phyloP scores from a whole-genome alignment of 305 asterid species.

The Fraxinus velutina region DNA sequence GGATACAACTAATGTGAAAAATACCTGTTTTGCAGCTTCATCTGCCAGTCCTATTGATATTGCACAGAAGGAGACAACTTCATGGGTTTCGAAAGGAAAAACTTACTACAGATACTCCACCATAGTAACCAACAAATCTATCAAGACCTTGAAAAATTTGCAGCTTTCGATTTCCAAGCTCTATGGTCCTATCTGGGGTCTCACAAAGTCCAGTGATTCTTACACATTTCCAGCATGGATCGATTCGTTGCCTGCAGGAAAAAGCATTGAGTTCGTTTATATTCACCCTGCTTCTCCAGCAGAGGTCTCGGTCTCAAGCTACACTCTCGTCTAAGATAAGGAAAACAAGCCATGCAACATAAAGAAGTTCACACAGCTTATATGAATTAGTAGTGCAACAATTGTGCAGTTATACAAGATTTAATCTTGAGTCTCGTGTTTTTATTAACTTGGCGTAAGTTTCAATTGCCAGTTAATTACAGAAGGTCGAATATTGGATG shows the following conservation, averaged over 20 bases:
- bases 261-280: slow-evolving; percentile 85
- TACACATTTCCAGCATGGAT: slow-evolving; percentile 80
- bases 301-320: slow-evolving; percentile 66
- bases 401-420: slow-evolving; percentile 60
- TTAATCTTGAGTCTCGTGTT: slow-evolving; percentile 17
- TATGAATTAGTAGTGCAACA: slow-evolving; percentile 37
- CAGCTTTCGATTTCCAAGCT: slow-evolving; percentile 66
- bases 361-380: slow-evolving; percentile 31
- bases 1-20: neutral
- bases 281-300: slow-evolving; percentile 85
- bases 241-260: slow-evolving; percentile 66
- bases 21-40: slow-evolving; percentile 40
- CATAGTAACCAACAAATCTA: slow-evolving; percentile 65
- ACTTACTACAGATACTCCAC: slow-evolving; percentile 79
- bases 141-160: slow-evolving; percentile 63
- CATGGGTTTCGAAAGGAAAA: slow-evolving; percentile 65
- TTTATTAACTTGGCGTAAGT: slow-evolving; percentile 16
- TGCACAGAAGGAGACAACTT: slow-evolving; percentile 55
- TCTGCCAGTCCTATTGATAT: slow-evolving; percentile 41
- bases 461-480: slow-evolving; percentile 44
- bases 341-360: slow-evolving; percentile 19
- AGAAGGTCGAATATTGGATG: slow-evolving; percentile 42
- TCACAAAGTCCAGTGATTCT: slow-evolving; percentile 62
- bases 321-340: slow-evolving; percentile 47
- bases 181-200: slow-evolving; percentile 96